Base-by-base conservation (phyloP, 257 asterid species). In the Capsicum chinense region DNA sequence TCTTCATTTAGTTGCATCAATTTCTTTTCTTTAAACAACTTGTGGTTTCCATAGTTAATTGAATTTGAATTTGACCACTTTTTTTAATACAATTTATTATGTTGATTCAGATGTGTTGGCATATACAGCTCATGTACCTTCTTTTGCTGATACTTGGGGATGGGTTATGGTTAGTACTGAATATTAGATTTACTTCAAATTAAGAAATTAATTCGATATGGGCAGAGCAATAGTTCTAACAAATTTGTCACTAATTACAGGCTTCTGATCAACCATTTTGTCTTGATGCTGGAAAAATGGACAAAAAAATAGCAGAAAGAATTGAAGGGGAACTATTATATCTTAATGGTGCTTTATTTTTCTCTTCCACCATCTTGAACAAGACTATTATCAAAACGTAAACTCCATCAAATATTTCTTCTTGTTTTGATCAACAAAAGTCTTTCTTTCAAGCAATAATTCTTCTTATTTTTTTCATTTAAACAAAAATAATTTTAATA, bases 61-160 rank as follows among this genome's bases (percentile, higher is more conserved):
- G 4, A 52, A 14, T 52, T 52, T 54, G 17, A 54, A 19, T 12
- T 60, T 62, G 44, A 17, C 13, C 33, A 39, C 48, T 6, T 52
- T 26, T 50, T 13, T 47, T 15, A 21, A 50, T 60, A 74, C 50
- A 21, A 21, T 50, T 7, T 74, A 4, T 50, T 13, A 26, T 76
- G 47, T 52, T 52, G 47, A 44, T 68, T 84, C 94, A 95, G 99
- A 96, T 84, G 99, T 93, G 71, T 91, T 95, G 17, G 98, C 94
- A 13, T 96, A 94, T 90, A 96, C 99, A 7, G 98, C 99, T 80
- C 99, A 96, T 48, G 98, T 96, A 85, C 99, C 99, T 39, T 94
- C 99, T 19, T 96, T 96, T 90, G 97, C 98, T 58, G 98, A 94
- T 86, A 96, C 99, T n/a, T 96, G 99, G 99, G 99, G 99, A 84